Conservation (phyloP, 768 basidiomycete species). For the Tulasnella sp. region DNA sequence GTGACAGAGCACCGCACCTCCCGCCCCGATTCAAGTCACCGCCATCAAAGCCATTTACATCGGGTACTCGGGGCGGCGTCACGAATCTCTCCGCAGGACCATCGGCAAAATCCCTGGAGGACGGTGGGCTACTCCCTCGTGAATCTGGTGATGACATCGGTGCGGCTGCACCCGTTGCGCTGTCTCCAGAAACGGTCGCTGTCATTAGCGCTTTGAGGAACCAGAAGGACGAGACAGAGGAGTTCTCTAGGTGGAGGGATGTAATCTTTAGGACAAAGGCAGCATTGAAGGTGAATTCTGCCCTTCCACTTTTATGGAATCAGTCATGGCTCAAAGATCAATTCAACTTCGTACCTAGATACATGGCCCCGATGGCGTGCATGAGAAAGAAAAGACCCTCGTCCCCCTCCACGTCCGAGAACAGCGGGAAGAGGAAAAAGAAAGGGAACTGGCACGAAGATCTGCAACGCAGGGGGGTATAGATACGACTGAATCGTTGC, state of each 20-base stretch:
- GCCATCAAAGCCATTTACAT: background rate
- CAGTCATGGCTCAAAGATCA: no score
- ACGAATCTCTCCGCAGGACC: background rate
- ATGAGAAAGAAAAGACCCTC: background rate
- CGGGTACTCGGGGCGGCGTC: background rate
- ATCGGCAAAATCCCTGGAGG: conserved; percentile 2
- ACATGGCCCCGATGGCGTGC: background rate
- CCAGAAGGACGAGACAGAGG: conserved; percentile 84
- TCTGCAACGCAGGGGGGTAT: background rate
- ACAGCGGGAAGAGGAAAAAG: background rate
- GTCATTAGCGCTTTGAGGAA: conserved; percentile 73
- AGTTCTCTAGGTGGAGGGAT: conserved; percentile 83
- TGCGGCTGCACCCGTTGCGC: conserved; percentile 72
- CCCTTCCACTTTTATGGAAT: no score
- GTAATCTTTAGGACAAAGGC: conserved; percentile 71
- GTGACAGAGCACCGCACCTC: background rate
- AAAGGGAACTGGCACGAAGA: no score
- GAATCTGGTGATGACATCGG: conserved; percentile 84
- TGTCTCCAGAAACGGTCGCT: conserved; percentile 64
- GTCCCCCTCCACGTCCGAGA: background rate
- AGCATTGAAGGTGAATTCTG: background rate
- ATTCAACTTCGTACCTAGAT: no score
- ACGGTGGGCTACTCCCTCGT: conserved; percentile 45
- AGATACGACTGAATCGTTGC: background rate
- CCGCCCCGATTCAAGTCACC: background rate